Evolutionary conservation across 805 yeast genomes (phyloP), one percentile per base, ranked within the genome.

Genomic region (Starmerella etchellsii): DNA sequence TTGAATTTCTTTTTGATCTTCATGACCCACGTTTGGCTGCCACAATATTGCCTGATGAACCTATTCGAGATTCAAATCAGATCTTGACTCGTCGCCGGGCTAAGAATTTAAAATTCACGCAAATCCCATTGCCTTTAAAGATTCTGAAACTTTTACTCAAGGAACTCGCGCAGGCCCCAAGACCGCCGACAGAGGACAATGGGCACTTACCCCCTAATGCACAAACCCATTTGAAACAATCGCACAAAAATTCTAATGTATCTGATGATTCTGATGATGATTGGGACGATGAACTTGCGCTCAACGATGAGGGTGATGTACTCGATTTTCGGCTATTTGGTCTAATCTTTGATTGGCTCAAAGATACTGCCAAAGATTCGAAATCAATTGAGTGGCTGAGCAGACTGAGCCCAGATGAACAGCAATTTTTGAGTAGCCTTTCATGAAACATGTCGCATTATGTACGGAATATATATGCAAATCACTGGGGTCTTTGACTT

Each of bases 41-140:
- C 1, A 55, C 83, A 3, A 44, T 61, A 4, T 94, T 87, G 0
- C 71, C 84, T 48, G 96, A 54, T 34, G 54, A 53, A 37, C 94
- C n/a, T 84, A 84, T 46, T 61, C 76, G 26, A 61, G 80, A 23
- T 76, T 81, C 2, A 70, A 75, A 52, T 61, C 64, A 34, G 62
- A 85, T 88, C 27, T 63, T 83, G 3, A 88, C 97, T 0, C 71
- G 97, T 54, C 82, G 95, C 0, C 81, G 78, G 78, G 74, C 93
- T 3, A 76, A 72, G 50, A 59, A 53, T 15, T 67, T 76, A 69
- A 59, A 67, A 50, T 83, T 70, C 50, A 73, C 81, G 0, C 74
- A 70, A 53, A 67, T 85, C 2, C 66, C 87, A 0, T 81, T 83
- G 0, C 71, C 78, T 14, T 66, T 68, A 31, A 85, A 83, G 54